phyloP scores from a whole-genome alignment of 257 asterid genomes.

The Schizonepeta tenuifolia region DNA sequence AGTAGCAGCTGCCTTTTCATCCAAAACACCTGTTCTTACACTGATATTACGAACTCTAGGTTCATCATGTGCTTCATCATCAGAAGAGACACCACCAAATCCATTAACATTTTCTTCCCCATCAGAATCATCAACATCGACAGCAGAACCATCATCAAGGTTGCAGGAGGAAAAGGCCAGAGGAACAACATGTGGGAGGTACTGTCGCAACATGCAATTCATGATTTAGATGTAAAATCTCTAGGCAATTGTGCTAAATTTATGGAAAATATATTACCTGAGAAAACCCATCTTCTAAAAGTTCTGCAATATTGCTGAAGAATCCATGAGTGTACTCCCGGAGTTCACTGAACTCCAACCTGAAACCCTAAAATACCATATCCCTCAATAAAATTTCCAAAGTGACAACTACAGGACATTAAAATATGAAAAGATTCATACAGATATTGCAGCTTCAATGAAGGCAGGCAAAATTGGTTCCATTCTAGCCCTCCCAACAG shows the following conservation, averaged over 20 bases:
- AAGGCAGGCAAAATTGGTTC: slow-evolving; percentile 86
- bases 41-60: slow-evolving; percentile 96
- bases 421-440: slow-evolving; percentile 39
- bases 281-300: slow-evolving; percentile 83
- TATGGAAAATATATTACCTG: slow-evolving; percentile 59
- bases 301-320: slow-evolving; percentile 92
- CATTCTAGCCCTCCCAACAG: slow-evolving; percentile 92
- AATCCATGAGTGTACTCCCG: slow-evolving; percentile 99
- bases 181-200: slow-evolving; percentile 93
- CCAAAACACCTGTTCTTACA: slow-evolving; percentile 96
- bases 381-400: slow-evolving; percentile 29
- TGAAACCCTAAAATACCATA: slow-evolving; percentile 73
- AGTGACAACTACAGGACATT: slow-evolving; percentile 26
- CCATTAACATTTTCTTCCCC: slow-evolving; percentile 75
- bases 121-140: slow-evolving; percentile 90
- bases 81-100: slow-evolving; percentile 96
- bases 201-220: slow-evolving; percentile 56
- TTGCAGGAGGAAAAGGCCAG: slow-evolving; percentile 89
- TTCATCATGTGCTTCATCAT: slow-evolving; percentile 96
- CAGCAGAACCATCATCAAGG: slow-evolving; percentile 99
- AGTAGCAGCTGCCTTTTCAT: slow-evolving; percentile 99
- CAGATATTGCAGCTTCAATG: slow-evolving; percentile 94
- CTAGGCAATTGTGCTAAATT: slow-evolving; percentile 17
- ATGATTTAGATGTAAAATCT: slow-evolving; percentile 32
- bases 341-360: slow-evolving; percentile 92